Percentiles rank a stretch among this genome's conserved stretches.
Evolutionary conservation across 2,329 filamentous ascomycete genomes (phyloP).

Genomic region (Pseudogymnoascus sp.): DNA sequence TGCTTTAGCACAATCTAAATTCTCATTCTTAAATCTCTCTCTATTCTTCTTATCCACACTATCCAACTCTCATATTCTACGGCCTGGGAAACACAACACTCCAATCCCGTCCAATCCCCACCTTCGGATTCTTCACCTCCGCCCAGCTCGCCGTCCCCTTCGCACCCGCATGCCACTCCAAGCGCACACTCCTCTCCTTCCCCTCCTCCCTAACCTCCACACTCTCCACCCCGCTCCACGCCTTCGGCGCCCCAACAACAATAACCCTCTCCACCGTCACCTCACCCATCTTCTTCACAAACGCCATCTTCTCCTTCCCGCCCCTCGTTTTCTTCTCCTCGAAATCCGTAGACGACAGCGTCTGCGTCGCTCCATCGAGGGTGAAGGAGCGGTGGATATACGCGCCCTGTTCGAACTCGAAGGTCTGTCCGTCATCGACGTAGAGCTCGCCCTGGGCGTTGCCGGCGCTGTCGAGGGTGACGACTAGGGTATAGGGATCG

Average conservation of each 20-base stretch:
- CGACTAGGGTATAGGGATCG: slow-evolving; percentile 88
- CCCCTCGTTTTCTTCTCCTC: slow-evolving; percentile 34
- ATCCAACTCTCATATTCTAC: background rate
- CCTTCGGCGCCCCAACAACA: slow-evolving; percentile 66
- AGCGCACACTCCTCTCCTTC: slow-evolving; percentile 45
- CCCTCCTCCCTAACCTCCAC: slow-evolving; percentile 48
- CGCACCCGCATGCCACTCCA: slow-evolving; percentile 48
- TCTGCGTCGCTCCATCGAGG: slow-evolving; percentile 44
- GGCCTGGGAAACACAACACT: slow-evolving; percentile 29
- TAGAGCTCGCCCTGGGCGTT: slow-evolving; percentile 79
- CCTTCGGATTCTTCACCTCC: slow-evolving; percentile 53
- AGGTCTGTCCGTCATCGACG: slow-evolving; percentile 87
- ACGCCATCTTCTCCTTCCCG: slow-evolving; percentile 48
- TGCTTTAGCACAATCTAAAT: background rate
- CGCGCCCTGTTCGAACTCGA: slow-evolving; percentile 75
- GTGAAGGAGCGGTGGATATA: slow-evolving; percentile 80
- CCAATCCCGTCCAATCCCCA: slow-evolving; percentile 56
- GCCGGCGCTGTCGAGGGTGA: slow-evolving; percentile 59
- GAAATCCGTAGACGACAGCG: slow-evolving; percentile 62
- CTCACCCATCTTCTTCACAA: slow-evolving; percentile 67
- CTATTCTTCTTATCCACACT: background rate
- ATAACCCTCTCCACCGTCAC: slow-evolving; percentile 80
- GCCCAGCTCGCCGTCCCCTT: slow-evolving; percentile 52
- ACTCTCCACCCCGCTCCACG: slow-evolving; percentile 57
- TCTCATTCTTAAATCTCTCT: background rate